Evolutionary conservation across 2,329 filamentous ascomycete genomes (phyloP).

Genomic region (Sphaerostilbella broomeana): DNA sequence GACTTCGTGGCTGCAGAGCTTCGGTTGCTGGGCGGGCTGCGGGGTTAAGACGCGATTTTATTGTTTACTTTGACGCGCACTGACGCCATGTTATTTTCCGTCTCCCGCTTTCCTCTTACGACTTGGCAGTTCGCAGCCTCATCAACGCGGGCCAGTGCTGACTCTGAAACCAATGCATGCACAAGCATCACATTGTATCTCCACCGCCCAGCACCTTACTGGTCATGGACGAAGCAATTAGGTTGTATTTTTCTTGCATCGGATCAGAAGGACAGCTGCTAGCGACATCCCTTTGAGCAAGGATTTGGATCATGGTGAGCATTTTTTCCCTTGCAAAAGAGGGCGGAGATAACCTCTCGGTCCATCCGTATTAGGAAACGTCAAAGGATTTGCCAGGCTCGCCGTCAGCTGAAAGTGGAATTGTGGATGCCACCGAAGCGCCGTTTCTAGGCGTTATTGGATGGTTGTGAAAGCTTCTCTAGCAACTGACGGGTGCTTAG

Average conservation of each 20-base stretch:
- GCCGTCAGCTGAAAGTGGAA: constrained; percentile 10
- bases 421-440: constrained; percentile 1
- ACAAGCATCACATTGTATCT: constrained; percentile 22
- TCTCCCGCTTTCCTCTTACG: neutral
- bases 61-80: constrained; percentile 19
- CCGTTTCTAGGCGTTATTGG: constrained; percentile 1
- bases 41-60: constrained; percentile 16
- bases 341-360: constrained; percentile 6
- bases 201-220: constrained; percentile 20
- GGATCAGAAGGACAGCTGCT: constrained; percentile 18
- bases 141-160: constrained; percentile 15
- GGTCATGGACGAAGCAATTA: neutral
- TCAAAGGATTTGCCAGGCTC: constrained; percentile 3
- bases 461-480: neutral
- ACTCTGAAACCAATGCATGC: constrained; percentile 23
- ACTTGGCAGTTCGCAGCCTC: constrained; percentile 3
- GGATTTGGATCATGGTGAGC: neutral
- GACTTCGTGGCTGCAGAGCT: constrained; percentile 14
- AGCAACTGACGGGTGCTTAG: constrained; percentile 7
- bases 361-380: constrained; percentile 9
- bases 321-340: constrained; percentile 4
- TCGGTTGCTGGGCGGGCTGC: constrained; percentile 13
- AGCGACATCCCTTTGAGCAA: neutral
- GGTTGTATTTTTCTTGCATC: too few species aligned
- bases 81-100: constrained; percentile 3